These are phyloP conservation scores for Dipteronia sinensis DNA, from an alignment of 345 rosid genomes.

Conservation along the genomic window DNA sequence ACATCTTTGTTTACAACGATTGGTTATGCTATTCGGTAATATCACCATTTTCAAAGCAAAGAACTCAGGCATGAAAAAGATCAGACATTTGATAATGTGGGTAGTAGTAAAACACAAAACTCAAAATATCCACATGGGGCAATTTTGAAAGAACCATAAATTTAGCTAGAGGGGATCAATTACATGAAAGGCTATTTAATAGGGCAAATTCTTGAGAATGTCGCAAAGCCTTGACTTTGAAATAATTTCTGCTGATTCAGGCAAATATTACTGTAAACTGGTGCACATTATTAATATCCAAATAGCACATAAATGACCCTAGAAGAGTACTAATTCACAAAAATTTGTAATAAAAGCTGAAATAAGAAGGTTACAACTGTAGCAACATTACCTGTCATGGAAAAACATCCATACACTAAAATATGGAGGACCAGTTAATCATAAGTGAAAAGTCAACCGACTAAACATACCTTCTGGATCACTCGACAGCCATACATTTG, in stretches of 20 bases:
- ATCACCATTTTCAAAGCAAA: not conserved
- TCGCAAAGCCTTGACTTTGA: not conserved
- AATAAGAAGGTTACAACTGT: not conserved
- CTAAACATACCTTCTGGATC: constrained; percentile 75
- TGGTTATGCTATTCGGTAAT: not conserved
- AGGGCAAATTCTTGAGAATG: not conserved
- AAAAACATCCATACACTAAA: not conserved
- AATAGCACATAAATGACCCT: not conserved
- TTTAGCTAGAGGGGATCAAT: not conserved
- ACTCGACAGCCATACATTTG: constrained; percentile 99
- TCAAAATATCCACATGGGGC: not conserved
- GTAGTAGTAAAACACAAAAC: not conserved
- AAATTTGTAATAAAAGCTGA: not conserved
- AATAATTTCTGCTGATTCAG: not conserved
- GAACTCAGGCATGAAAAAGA: not conserved
- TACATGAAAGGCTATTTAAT: not conserved
- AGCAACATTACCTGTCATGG: not conserved
- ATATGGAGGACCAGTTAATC: not conserved
- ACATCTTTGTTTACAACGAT: not conserved
- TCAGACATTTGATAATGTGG: not conserved
- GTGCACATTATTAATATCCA: not conserved
- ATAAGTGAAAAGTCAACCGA: not conserved
- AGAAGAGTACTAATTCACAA: not conserved
- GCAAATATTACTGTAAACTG: not conserved
- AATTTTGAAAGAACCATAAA: not conserved